A percentile compares a stretch with the other conserved stretches of the same genome.
These are phyloP conservation scores for Funneliformis mosseae DNA, from an alignment of 192 early-diverging fungal genomes.

Conservation along the genomic window DNA sequence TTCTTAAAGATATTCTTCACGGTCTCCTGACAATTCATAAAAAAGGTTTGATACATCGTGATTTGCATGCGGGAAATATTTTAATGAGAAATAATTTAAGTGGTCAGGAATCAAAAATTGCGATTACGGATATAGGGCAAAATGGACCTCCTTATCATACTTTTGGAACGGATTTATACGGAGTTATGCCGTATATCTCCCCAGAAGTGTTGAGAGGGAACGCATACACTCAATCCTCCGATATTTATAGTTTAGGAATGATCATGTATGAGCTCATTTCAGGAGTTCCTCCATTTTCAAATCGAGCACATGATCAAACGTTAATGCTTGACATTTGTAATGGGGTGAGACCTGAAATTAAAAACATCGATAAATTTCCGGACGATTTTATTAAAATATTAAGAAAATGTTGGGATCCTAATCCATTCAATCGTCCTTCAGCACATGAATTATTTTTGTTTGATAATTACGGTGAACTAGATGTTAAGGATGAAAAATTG, in stretches of 20 bases:
- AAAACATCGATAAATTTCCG: conserved; percentile 33
- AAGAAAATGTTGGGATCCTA: conserved; percentile 43
- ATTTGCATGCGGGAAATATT: conserved; percentile 50
- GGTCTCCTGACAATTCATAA: conserved; percentile 42
- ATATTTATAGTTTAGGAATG: conserved; percentile 48
- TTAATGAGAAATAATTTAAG: conserved; percentile 30
- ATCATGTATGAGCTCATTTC: conserved; percentile 48
- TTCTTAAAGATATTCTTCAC: conserved; percentile 34
- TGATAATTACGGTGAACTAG: neutral
- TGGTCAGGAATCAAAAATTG: neutral
- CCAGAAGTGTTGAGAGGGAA: conserved; percentile 37
- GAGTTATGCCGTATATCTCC: conserved; percentile 38
- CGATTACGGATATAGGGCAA: neutral
- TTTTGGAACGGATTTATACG: conserved; percentile 22
- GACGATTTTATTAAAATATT: conserved; percentile 40
- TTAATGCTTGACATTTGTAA: conserved; percentile 39
- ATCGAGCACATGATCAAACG: conserved; percentile 34
- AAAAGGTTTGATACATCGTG: conserved; percentile 42
- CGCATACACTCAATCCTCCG: neutral
- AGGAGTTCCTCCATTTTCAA: conserved; percentile 40
- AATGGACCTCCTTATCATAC: neutral
- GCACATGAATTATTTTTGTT: conserved; percentile 1
- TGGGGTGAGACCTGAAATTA: conserved; percentile 40
- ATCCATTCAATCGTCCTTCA: conserved; percentile 31
- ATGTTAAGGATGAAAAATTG: neutral